Evolutionary conservation across 345 rosid species (phyloP).

Genomic region (Sonneratia caseolaris): DNA sequence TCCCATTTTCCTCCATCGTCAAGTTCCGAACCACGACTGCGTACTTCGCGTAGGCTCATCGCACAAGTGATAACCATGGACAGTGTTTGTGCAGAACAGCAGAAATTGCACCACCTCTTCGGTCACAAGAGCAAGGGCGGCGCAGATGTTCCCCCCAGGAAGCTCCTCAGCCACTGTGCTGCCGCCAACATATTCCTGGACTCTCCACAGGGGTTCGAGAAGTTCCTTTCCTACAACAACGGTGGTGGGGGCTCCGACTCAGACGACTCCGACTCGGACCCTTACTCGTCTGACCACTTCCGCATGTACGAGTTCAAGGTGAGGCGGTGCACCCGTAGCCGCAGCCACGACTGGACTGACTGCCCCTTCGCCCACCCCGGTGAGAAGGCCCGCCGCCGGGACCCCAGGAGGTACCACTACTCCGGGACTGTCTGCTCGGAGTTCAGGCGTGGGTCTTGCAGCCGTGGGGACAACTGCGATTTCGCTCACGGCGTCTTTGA

Average conservation of each 20-base stretch:
- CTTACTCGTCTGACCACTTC: conserved; percentile 70
- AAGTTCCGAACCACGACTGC: background rate
- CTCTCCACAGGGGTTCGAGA: conserved; percentile 12
- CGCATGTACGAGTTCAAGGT: conserved; percentile 94
- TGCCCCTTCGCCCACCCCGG: conserved; percentile 91
- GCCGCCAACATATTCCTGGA: conserved; percentile 10
- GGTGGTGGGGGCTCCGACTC: conserved; percentile 19
- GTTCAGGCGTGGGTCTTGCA: conserved; percentile 49
- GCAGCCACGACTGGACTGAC: conserved; percentile 95
- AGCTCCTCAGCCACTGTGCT: conserved; percentile 22
- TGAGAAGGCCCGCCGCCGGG: conserved; percentile 85
- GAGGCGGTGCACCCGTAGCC: conserved; percentile 74
- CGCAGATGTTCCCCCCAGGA: conserved; percentile 59
- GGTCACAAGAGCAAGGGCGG: conserved; percentile 17
- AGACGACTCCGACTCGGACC: conserved; percentile 33
- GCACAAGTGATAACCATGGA: conserved; percentile 17
- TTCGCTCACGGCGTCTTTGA: conserved; percentile 69
- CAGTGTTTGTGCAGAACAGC: conserved; percentile 39
- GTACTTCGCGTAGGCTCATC: too few species aligned
- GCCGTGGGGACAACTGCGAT: conserved; percentile 56
- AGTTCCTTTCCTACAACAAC: conserved; percentile 33
- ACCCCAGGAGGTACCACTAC: conserved; percentile 53
- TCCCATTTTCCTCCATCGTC: background rate
- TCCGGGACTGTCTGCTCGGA: conserved; percentile 66
- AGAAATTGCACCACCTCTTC: conserved; percentile 24